These are phyloP conservation scores for Combretum micranthum DNA, from an alignment of 345 rosid genomes.

Conservation along the genomic window DNA sequence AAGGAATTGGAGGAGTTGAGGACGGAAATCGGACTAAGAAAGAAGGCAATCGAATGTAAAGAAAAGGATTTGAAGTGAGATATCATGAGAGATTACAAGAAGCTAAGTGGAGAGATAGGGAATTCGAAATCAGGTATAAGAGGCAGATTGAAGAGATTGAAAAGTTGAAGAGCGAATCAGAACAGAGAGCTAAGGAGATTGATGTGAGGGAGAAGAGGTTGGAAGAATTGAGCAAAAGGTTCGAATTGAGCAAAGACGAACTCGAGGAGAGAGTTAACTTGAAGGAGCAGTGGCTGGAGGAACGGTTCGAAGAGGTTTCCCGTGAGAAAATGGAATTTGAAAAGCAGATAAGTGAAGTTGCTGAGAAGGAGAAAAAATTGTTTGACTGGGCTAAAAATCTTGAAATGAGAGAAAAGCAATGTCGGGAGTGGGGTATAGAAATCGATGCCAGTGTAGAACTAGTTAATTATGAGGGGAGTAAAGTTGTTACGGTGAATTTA, in stretches of 20 bases:
- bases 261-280: constrained; percentile 8
- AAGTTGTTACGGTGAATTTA: not conserved
- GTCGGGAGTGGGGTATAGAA: constrained; percentile 11
- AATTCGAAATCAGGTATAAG: not conserved
- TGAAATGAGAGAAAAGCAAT: constrained; percentile 20
- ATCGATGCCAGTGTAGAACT: not conserved
- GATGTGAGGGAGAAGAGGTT: constrained; percentile 18
- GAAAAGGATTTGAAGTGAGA: no score
- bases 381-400: constrained; percentile 16
- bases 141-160: constrained; percentile 8
- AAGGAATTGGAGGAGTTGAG: not conserved
- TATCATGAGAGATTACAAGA: not conserved
- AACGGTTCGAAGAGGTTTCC: constrained; percentile 7
- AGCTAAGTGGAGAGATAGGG: no score
- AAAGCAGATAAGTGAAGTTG: constrained; percentile 6
- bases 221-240: constrained; percentile 7
- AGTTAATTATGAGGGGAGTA: no score
- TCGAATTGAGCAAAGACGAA: constrained; percentile 15
- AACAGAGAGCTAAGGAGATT: constrained; percentile 8
- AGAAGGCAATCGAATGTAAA: constrained; percentile 13
- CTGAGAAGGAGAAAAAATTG: constrained; percentile 4
- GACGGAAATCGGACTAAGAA: constrained; percentile 3
- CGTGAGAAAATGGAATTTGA: constrained; percentile 12
- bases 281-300: constrained; percentile 19
- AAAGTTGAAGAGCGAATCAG: constrained; percentile 12